phyloP scores from a whole-genome alignment of 140 eudicot species.

The Oenanthe javanica region DNA sequence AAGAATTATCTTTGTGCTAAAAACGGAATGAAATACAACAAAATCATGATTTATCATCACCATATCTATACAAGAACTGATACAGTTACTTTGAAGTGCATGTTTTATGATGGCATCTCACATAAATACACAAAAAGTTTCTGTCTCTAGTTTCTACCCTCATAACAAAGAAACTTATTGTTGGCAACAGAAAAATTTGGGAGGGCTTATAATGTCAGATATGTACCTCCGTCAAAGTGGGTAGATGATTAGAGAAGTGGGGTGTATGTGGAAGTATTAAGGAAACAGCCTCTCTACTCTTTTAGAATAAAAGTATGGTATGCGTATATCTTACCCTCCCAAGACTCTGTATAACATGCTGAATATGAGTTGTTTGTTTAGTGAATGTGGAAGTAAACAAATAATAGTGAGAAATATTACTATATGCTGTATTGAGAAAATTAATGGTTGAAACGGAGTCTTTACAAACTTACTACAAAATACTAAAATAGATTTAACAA shows the following conservation, averaged over 20 bases:
- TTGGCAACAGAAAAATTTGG: background rate
- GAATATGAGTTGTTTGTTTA: too few species aligned
- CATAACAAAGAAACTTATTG: background rate
- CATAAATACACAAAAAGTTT: too few species aligned
- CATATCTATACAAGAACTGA: background rate
- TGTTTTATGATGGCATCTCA: background rate
- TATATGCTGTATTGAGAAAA: background rate
- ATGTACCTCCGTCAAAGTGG: background rate
- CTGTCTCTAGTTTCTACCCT: background rate
- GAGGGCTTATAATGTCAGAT: background rate
- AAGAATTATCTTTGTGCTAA: background rate
- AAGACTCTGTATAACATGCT: too few species aligned
- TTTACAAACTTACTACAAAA: too few species aligned
- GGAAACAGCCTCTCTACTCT: too few species aligned
- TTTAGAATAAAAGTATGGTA: too few species aligned
- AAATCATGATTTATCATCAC: background rate
- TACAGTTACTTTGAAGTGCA: background rate
- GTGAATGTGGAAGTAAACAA: background rate
- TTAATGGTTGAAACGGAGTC: background rate
- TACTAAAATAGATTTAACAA: background rate
- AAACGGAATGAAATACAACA: background rate
- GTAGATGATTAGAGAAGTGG: background rate
- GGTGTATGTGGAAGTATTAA: background rate
- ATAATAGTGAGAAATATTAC: background rate
- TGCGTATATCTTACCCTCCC: too few species aligned